Base-by-base conservation (phyloP, 2,329 filamentous ascomycete genomes). In the Penicillium fuscoglaucum region DNA sequence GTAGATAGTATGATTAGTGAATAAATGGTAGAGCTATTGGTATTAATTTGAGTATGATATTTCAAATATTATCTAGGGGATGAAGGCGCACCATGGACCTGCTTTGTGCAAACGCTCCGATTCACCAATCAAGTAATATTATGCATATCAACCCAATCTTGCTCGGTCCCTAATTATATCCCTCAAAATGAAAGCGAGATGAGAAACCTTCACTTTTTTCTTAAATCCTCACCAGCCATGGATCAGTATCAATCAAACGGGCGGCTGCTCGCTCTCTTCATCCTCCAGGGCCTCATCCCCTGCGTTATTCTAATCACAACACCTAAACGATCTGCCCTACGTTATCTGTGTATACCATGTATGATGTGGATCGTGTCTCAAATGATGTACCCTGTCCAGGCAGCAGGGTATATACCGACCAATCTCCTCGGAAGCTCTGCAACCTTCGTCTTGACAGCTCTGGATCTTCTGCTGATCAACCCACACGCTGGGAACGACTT, bases 401-500 rank as follows among this genome's bases (percentile, higher is more conserved):
- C 5, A n/a, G 15, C 47, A n/a, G 28, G 43, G 6, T 53, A 40
- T 15, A 12, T 37, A 21, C 28, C 57, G 0, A 24, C 9, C 31
- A 21, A 28, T 7, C 6, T 59, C 17, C 51, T 57, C 7, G 57
- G 48, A 17, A 45, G 24, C 5, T 31, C 51, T 31, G 21, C 58
- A 31, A 54, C 49, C 21, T 51, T 55, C 28, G 17, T 57, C 12
- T 50, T 62, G 15, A 58, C 58, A 46, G 52, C 63, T 1, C 10
- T 58, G 7, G 59, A 66, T 15, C 6, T 61, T 1, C 49, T 66
- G 9, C 45, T 66, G 6, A 57, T 64, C 48, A 60, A 61, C 21
- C 61, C 61, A 1, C 49, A 58, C 41, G 63, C 60, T 21, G 50
- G 31, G 39, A 2, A 6, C 12, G 62, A 61, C 33, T 37, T 66